Base-by-base conservation (phyloP, 331 rosid species). In the Rhamnella rubrinervis region DNA sequence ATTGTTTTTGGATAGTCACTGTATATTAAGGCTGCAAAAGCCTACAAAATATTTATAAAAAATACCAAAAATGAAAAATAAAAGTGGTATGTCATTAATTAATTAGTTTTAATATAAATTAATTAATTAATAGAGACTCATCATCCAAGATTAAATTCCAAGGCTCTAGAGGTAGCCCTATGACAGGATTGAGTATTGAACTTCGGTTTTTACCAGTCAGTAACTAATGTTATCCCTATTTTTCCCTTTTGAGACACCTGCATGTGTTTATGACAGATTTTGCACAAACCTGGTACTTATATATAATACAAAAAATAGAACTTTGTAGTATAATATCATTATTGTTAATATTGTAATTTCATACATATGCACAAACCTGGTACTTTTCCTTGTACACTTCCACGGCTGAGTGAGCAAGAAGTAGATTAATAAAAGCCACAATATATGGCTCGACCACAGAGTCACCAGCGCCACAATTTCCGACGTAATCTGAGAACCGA, bases 361-460 rank as follows among this genome's bases (percentile, higher is more conserved):
- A 23, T 23, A 23, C 55, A 6, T 31, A 25, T 8, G 23, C 23
- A 16, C 2, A 4, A 56, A 86, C 92, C 81, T 85, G 81, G 40
- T 77, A 89, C 44, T 80, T 86, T 2, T 40, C 51, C 60, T 75
- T 76, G 57, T 86, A 89, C 25, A 73, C 8, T 46, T 55, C 68
- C 16, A 62, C 96, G 0, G 81, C 59, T 0, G 75, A 80, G 75
- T 89, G 92, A 38, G 85, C 12, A 53, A 89, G 92, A 18, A 89
- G 67, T 6, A 84, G 59, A 70, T 89, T 55, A 59, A 86, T 55
- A 59, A 86, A 92, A 13, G 77, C 82, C 6, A 50, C 88, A 21
- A 86, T 44, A 58, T 89, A 82, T 6, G 96, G 84, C 28, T 86
- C 90, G 0, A 83, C 84, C 18, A 84, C 59, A 0, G 96, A 89